Evolutionary conservation across 768 basidiomycete species (phyloP), one percentile per base, ranked within the genome.

Genomic region (Lentinula boryana): DNA sequence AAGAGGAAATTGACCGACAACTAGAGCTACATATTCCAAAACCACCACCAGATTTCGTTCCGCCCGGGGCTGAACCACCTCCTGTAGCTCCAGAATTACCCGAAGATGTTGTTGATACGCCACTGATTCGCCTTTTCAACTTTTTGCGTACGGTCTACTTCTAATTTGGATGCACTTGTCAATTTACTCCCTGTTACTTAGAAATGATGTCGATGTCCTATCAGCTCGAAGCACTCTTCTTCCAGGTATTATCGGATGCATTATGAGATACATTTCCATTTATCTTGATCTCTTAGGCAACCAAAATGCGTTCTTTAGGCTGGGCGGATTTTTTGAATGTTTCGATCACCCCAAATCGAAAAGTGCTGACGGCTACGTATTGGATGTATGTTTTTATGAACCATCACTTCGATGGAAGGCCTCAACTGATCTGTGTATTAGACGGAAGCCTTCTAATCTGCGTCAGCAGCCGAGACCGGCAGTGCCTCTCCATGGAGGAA

Each of bases 181-280:
- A 60, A 48, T 56, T 66, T 32, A 64, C 62, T 2, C 4, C 7
- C 36, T 5, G 27, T 52, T 31, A 31, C 15, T 5, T 63, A 95
- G 93, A 95, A 70, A 89, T 92, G 79, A 91, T 95, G 84, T 91
- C 93, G 1, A 72, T 97, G 61, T 88, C 91, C 2, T 97, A 97
- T 72, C 95, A 96, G 67, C 80, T 98, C 15, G 95, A 95, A 72
- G 89, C 94, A 63, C 72, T 98, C 52, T 87, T 86, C 81, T 89
- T 86, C 67, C 92, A 94, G 69, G 81, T 80, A 63, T 36, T 70
- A 68, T 52, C 21, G 16, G 13, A 40, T 21, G 15, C 7, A 35
- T 59, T 15, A 16, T 44, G 54, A 43, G 43, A 33, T 27, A 15
- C 44, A 44, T 38, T 56, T 7, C 33, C 56, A 52, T 33, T 44